Evolutionary conservation across 805 yeast species (phyloP), one percentile per base, ranked within the genome.

Genomic region (Suhomyces canberraensis): DNA sequence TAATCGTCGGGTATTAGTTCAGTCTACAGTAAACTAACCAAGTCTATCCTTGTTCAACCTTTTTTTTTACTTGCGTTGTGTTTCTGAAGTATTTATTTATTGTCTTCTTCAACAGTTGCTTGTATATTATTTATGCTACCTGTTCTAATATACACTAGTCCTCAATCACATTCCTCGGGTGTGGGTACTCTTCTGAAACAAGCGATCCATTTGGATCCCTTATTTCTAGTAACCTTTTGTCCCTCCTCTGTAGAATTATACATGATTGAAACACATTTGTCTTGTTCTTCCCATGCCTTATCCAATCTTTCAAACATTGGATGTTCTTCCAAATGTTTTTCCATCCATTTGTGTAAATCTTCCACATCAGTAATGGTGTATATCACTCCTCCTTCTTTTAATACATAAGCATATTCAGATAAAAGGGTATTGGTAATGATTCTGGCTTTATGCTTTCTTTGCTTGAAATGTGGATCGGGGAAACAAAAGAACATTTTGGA

Each of bases 391-490:
- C 88, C 93, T 42, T 86, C 95, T 50, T 71, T 78, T 50, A 93
- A 69, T 5, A 84, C 93, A 55, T 78, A 93, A 3, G 98, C 98
- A 58, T 93, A 93, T 61, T 93, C 98, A 19, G 91, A 76, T 37
- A 89, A 70, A 43, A 93, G 67, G 2, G 98, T 91, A 47, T 80
- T 82, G 37, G 98, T 90, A 47, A 93, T 78, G 54, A 93, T 93
- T 68, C 98, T 76, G 5, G 97, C 97, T 72, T 93, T 93, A 65
- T 93, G 98, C 58, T 93, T 93, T 56, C 98, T 75, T 62, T 88
- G 95, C 60, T 93, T 93, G 72, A 93, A 93, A 61, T 93, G 98
- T 6, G 98, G 98, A 62, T 93, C 98, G n/a, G 98, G 98, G 75
- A 93, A 93, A 61, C 98, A 93, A 69, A 93, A 93, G 66, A 93